phyloP scores from a whole-genome alignment of 495 filamentous ascomycete species.

The Melanomma pulvis-pyrius region DNA sequence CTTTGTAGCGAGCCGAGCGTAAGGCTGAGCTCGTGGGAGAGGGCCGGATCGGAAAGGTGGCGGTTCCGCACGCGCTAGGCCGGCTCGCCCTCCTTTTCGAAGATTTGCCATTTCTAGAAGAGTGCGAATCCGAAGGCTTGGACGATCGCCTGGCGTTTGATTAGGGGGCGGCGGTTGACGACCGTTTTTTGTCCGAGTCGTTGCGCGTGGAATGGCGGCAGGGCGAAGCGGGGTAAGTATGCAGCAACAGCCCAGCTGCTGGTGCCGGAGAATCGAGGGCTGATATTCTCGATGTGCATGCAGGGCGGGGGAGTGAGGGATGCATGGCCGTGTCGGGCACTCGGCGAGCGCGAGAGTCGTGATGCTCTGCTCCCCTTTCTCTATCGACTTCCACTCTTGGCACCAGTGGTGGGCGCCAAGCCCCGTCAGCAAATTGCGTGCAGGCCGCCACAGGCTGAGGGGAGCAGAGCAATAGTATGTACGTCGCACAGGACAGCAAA shows the following conservation, averaged over 20 bases:
- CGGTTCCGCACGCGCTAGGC: neutral
- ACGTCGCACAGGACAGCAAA: neutral
- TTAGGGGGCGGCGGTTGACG: neutral
- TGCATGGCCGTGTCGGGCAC: too few relatives aligned
- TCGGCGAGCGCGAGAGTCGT: too few relatives aligned
- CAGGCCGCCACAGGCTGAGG: too few relatives aligned
- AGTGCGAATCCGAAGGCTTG: neutral
- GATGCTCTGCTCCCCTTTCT: too few relatives aligned
- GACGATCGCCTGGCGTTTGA: neutral
- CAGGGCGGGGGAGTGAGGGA: too few relatives aligned
- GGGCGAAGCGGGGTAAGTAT: too few relatives aligned
- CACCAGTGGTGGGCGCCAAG: neutral
- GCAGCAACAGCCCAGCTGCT: too few relatives aligned
- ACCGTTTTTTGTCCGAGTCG: neutral
- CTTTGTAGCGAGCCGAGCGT: neutral
- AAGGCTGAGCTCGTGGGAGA: neutral
- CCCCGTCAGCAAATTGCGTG: neutral
- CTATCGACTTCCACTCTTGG: neutral
- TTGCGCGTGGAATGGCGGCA: neutral
- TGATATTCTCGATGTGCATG: too few relatives aligned
- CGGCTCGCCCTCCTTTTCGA: neutral
- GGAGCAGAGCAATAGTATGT: too few relatives aligned
- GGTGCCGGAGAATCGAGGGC: too few relatives aligned
- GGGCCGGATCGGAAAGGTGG: conserved; percentile 1
- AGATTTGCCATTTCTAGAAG: neutral